Conservation (phyloP, 495 filamentous ascomycete genomes). For the Acidiella bohemica region DNA sequence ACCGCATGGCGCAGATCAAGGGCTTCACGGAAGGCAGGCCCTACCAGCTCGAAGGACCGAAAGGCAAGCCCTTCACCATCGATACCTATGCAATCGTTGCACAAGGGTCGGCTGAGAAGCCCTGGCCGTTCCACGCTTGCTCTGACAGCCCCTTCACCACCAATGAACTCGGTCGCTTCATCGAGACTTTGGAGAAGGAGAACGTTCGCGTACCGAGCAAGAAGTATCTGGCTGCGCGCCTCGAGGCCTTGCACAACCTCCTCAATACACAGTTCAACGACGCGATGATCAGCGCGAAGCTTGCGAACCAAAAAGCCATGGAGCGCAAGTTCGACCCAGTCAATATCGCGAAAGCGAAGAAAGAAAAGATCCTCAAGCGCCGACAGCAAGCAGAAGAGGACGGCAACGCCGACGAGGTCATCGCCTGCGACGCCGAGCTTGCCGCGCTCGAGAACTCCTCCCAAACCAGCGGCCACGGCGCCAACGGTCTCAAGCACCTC, state of each 20-base stretch:
- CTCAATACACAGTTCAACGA: conserved; percentile 67
- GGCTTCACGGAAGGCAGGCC: conserved; percentile 60
- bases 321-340: conserved; percentile 24
- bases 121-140: conserved; percentile 72
- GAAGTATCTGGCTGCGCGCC: conserved; percentile 50
- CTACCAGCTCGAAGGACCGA: conserved; percentile 59
- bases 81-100: conserved; percentile 61
- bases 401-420: conserved; percentile 47
- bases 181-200: conserved; percentile 56
- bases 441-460: conserved; percentile 40
- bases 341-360: conserved; percentile 49
- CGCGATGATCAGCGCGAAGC: conserved; percentile 61
- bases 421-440: conserved; percentile 51
- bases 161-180: conserved; percentile 75
- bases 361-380: conserved; percentile 46
- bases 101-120: conserved; percentile 61
- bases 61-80: conserved; percentile 58
- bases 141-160: conserved; percentile 61
- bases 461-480: conserved; percentile 25
- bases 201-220: conserved; percentile 56
- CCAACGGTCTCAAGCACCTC: conserved; percentile 19
- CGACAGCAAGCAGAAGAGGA: conserved; percentile 45
- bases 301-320: conserved; percentile 45
- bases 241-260: conserved; percentile 67
- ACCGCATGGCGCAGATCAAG: conserved; percentile 78